These are phyloP conservation scores for Flammula alnicola DNA, from an alignment of 1,284 basidiomycete species.

Conservation along the genomic window DNA sequence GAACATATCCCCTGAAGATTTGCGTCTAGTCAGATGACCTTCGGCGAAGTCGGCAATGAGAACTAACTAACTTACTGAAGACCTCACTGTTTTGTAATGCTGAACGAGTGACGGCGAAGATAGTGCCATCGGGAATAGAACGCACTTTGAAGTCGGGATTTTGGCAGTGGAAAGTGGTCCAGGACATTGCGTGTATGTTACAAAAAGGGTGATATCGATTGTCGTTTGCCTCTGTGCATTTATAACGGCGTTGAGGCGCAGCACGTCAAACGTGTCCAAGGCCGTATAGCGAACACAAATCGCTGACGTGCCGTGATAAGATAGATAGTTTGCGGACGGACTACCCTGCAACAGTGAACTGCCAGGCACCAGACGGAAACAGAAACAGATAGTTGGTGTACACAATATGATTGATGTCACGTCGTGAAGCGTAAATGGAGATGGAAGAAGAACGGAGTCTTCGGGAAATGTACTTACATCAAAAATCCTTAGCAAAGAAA, in stretches of 20 bases:
- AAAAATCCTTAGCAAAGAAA: constrained; percentile 38
- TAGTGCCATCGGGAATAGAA: constrained; percentile 51
- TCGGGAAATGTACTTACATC: constrained; percentile 34
- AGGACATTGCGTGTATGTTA: constrained; percentile 17
- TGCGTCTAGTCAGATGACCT: constrained; percentile 15
- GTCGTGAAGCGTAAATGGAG: constrained; percentile 18
- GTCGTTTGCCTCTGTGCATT: background rate
- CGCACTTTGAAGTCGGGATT: constrained; percentile 56
- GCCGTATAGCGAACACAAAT: constrained; percentile 1
- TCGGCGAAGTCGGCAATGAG: constrained; percentile 6
- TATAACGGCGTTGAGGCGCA: constrained; percentile 14
- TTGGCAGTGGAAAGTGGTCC: constrained; percentile 42
- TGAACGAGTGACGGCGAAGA: constrained; percentile 51
- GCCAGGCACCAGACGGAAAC: background rate
- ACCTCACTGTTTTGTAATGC: constrained; percentile 57
- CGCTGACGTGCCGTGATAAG: constrained; percentile 5
- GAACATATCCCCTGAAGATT: constrained; percentile 63
- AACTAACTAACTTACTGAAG: constrained; percentile 50
- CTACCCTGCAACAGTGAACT: too few species aligned
- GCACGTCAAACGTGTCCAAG: constrained; percentile 20
- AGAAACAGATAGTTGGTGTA: constrained; percentile 12
- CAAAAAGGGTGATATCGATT: constrained; percentile 2
- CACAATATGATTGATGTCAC: constrained; percentile 28
- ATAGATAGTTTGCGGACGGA: constrained; percentile 1
- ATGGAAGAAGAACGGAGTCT: constrained; percentile 24